A percentile compares a stretch with the other conserved stretches of the same genome.
phyloP scores from a whole-genome alignment of 129 eudicot genomes.

The Silybum marianum region DNA sequence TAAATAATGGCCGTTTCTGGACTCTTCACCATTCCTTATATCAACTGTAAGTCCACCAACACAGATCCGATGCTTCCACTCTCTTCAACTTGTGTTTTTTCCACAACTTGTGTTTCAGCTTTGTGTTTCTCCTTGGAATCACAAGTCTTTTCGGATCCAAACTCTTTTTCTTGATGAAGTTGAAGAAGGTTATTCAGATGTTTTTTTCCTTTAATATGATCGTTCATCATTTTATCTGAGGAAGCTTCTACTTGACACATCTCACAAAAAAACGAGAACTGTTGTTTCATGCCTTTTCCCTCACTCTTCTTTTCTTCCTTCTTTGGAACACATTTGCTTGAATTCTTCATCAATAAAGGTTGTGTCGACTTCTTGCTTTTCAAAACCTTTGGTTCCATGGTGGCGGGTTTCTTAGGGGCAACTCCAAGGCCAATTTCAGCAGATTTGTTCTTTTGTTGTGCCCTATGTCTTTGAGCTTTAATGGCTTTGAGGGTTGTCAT shows the following conservation, averaged over 20 bases:
- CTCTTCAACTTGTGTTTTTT: background rate
- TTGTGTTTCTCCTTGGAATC: background rate
- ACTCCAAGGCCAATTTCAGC: background rate
- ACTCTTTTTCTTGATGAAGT: background rate
- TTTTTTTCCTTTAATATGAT: background rate
- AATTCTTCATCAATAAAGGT: background rate
- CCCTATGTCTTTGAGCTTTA: background rate
- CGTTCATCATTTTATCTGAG: background rate
- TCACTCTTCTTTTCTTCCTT: background rate
- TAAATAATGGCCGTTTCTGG: background rate
- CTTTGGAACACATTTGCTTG: background rate
- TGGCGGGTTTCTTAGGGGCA: background rate
- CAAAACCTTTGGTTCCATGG: background rate
- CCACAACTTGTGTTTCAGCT: background rate
- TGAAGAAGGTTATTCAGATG: background rate
- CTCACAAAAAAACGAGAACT: background rate
- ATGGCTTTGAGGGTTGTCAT: conserved; percentile 29
- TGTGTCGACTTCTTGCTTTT: background rate
- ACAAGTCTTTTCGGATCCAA: background rate
- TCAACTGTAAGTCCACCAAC: background rate
- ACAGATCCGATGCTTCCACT: background rate
- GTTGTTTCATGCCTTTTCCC: too few relatives aligned
- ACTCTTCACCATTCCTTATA: background rate
- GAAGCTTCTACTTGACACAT: background rate
- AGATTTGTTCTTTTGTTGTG: background rate